Conservation (phyloP, 495 filamentous ascomycete genomes). For the Immersiella caudata region DNA sequence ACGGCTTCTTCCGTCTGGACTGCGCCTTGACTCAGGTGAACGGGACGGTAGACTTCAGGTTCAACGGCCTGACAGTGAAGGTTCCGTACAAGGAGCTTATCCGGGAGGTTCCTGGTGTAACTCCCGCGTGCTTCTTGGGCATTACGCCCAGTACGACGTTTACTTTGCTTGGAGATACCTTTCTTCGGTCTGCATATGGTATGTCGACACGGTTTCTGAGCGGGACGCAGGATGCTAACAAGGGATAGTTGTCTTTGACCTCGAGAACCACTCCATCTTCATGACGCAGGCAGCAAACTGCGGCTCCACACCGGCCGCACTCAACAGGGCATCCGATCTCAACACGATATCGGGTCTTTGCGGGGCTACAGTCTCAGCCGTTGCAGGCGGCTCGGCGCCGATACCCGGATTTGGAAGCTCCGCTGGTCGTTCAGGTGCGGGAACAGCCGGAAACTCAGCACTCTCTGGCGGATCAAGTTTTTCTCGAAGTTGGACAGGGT, state of each 20-base stretch:
- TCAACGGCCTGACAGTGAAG: constrained; percentile 67
- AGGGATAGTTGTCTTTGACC: constrained; percentile 50
- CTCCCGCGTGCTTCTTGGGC: constrained; percentile 70
- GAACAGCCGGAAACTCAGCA: not conserved
- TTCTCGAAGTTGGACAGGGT: not conserved
- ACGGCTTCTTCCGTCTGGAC: constrained; percentile 68
- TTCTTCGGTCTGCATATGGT: constrained; percentile 86
- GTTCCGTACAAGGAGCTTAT: constrained; percentile 62
- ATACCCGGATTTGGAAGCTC: constrained; percentile 10
- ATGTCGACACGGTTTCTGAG: constrained; percentile 21
- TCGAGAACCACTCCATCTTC: constrained; percentile 48
- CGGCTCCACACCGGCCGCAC: constrained; percentile 42
- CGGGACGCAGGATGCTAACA: not conserved
- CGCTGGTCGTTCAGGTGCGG: not conserved
- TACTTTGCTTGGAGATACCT: constrained; percentile 84
- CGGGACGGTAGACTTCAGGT: constrained; percentile 71
- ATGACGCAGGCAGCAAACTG: constrained; percentile 51
- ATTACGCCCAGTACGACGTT: constrained; percentile 67
- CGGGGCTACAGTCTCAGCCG: constrained; percentile 13
- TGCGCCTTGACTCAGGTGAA: constrained; percentile 68
- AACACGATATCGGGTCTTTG: constrained; percentile 28
- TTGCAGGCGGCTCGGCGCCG: constrained; percentile 13
- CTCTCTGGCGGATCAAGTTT: not conserved
- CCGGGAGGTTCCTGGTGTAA: constrained; percentile 50
- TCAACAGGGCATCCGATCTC: constrained; percentile 30